Evolutionary conservation across 225 moss, liverwort and hornwort genomes (phyloP).

Genomic region (Marchantia polymorpha): DNA sequence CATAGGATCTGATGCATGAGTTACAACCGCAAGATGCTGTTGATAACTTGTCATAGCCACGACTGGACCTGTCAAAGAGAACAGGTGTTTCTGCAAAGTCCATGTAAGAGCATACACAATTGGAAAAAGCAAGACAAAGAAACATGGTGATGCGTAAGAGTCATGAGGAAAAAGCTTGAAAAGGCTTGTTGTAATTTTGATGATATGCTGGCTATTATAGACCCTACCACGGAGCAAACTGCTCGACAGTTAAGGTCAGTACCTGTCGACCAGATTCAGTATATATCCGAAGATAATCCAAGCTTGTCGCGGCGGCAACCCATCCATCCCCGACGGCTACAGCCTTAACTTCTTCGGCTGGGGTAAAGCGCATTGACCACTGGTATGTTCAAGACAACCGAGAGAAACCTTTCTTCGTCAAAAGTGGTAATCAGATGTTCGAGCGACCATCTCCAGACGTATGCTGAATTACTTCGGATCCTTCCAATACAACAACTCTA

Average conservation of each 20-base stretch:
- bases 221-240: not conserved
- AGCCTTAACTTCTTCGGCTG: constrained; percentile 81
- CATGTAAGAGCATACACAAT: constrained; percentile 7
- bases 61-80: constrained; percentile 65
- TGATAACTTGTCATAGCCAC: constrained; percentile 71
- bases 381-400: constrained; percentile 27
- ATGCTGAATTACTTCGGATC: not conserved
- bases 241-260: not conserved
- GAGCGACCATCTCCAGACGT: not conserved
- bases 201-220: not conserved
- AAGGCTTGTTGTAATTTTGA: too few relatives aligned
- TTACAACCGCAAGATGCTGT: constrained; percentile 63
- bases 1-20: constrained; percentile 62
- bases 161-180: not conserved
- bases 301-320: constrained; percentile 85
- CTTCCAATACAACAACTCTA: not conserved
- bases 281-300: constrained; percentile 74
- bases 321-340: constrained; percentile 77
- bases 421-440: not conserved
- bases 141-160: not conserved
- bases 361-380: constrained; percentile 91
- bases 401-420: not conserved
- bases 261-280: constrained; percentile 92
- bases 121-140: constrained; percentile 19
- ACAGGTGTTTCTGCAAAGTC: constrained; percentile 32